Evolutionary conservation across 169 alveolate species (phyloP), one percentile per base, ranked within the genome.

Genomic region (Amoebophrya sp.): DNA sequence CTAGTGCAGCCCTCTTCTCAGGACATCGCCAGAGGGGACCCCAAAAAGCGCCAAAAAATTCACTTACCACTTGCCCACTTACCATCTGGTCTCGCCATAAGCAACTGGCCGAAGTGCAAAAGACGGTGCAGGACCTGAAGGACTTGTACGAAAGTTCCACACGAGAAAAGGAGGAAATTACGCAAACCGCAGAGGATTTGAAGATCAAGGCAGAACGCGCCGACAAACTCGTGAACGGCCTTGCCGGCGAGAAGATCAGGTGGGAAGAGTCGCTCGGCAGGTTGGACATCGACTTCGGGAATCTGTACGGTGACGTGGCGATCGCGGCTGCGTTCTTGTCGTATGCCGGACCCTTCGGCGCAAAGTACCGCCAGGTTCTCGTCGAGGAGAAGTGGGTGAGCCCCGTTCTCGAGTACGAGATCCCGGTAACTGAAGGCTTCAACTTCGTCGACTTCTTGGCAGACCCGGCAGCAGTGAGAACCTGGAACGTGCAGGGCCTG

Each of bases 311-410:
- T 90, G 98, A 96, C 89, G 48, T 91, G 45, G 91, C 90, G 29
- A 91, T 97, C 50, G 96, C 97, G 13, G 97, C 99, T 4, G 98
- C 98, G n/a, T 96, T 97, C 90, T 94, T 96, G 95, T 95, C 97
- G 88, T 97, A 97, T 91, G 95, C 96, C 45, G 99, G 99, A 29
- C 99, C 99, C 39, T 97, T 97, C 95, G 97, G 97, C 40, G 94
- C 97, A n/a, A 95, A 95, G 41, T 95, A 97, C 78, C 40, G 94
- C 15, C 92, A 92, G 29, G 94, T 43, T 39, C 31, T 92, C 34
- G 89, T 92, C 40, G 89, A 90, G 34, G 92, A 92, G 45, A 91
- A 93, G 92, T 96, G 96, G 98, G 93, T 94, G 89, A 92, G 94
- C 41, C 92, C 90, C 91, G 94, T 94, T 88, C 94, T 94, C 91